Percentiles rank a stretch among this genome's conserved stretches.
These are phyloP conservation scores for Arxiozyma slooffiae DNA, from an alignment of 1,139 yeast genomes.

Conservation along the genomic window DNA sequence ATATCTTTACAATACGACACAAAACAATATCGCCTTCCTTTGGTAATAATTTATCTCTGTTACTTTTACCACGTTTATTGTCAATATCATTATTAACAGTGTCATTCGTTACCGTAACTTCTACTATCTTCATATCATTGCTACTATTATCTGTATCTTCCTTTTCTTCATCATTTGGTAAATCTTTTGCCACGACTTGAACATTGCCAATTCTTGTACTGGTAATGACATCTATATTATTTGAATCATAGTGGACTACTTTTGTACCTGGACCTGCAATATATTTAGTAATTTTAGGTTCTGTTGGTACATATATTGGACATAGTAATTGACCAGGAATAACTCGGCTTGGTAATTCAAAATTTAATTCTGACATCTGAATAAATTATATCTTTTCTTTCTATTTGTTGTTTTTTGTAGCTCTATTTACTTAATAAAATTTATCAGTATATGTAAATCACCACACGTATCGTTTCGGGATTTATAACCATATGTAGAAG, in stretches of 20 bases:
- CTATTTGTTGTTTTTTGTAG: neutral
- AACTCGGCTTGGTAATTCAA: constrained; percentile 36
- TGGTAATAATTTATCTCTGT: constrained; percentile 47
- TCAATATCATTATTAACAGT: constrained; percentile 10
- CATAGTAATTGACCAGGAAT: constrained; percentile 70
- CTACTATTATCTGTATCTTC: constrained; percentile 2
- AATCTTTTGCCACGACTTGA: constrained; percentile 18
- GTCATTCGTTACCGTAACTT: constrained; percentile 6
- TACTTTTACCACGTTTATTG: constrained; percentile 6
- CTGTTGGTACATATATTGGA: constrained; percentile 33
- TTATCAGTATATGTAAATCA: too few relatives aligned
- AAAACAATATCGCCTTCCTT: constrained; percentile 78
- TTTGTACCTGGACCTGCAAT: constrained; percentile 41
- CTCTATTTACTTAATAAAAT: too few relatives aligned
- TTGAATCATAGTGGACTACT: constrained; percentile 21
- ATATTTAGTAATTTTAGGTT: constrained; percentile 31
- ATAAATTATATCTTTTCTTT: too few relatives aligned
- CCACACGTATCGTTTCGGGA: too few relatives aligned
- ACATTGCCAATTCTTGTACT: constrained; percentile 63
- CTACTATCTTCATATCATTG: constrained; percentile 10
- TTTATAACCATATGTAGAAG: neutral
- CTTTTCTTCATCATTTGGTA: constrained; percentile 3
- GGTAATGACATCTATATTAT: constrained; percentile 39
- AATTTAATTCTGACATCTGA: neutral
- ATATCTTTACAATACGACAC: constrained; percentile 60